A percentile compares a stretch with the other conserved stretches of the same genome.
These are phyloP conservation scores for Umbellularia californica DNA, from an alignment of 164 flowering plant species.

Conservation along the genomic window DNA sequence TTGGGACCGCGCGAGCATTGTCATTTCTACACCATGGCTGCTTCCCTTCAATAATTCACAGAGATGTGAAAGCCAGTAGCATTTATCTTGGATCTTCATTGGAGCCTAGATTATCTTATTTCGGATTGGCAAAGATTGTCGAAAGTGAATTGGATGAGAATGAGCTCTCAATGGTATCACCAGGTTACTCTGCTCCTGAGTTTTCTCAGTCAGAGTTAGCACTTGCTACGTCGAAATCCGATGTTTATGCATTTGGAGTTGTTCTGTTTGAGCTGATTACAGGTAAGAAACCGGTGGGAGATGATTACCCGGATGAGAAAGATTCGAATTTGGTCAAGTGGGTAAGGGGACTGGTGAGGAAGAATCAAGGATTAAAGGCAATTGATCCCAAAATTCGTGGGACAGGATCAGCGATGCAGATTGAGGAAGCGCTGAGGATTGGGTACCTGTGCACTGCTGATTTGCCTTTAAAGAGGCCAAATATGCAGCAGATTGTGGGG, in stretches of 20 bases:
- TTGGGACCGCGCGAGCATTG: slow-evolving; percentile 83
- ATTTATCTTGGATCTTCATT: slow-evolving; percentile 59
- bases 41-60: slow-evolving; percentile 70
- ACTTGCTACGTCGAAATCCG: slow-evolving; percentile 52
- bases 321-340: slow-evolving; percentile 58
- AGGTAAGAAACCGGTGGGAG: slow-evolving; percentile 76
- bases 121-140: slow-evolving; percentile 66
- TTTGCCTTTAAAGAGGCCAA: slow-evolving; percentile 71
- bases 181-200: slow-evolving; percentile 69
- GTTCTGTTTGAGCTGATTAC: slow-evolving; percentile 75
- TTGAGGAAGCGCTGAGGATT: slow-evolving; percentile 77
- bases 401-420: slow-evolving; percentile 45
- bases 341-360: slow-evolving; percentile 67
- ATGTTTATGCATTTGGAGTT: slow-evolving; percentile 80
- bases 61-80: slow-evolving; percentile 78
- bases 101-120: slow-evolving; percentile 84
- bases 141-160: slow-evolving; percentile 54
- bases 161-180: slow-evolving; percentile 39
- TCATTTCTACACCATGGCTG: slow-evolving; percentile 92
- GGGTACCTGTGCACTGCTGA: slow-evolving; percentile 91
- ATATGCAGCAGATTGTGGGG: slow-evolving; percentile 91
- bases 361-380: slow-evolving; percentile 44
- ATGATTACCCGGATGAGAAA: slow-evolving; percentile 52
- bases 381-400: slow-evolving; percentile 69
- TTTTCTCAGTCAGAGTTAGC: slow-evolving; percentile 30